Conservation (phyloP, 805 yeast species). For the Starmerella davenportii region DNA sequence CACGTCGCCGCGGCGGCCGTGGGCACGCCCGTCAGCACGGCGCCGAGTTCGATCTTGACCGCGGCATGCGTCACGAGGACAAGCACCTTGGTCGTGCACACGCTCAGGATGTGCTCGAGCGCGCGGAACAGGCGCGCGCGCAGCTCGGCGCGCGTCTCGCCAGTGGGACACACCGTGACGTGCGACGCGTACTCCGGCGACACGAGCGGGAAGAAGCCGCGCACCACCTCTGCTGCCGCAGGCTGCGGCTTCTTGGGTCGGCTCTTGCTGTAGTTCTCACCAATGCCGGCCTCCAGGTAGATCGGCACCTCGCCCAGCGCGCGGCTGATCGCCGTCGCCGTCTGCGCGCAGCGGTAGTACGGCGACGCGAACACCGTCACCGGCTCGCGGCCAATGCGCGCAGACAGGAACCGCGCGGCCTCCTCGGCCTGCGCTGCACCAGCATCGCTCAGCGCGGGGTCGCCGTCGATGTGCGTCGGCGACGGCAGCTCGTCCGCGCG, state of each 20-base stretch:
- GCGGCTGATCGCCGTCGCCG: conserved; percentile 52
- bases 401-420: conserved; percentile 34
- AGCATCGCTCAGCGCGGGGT: conserved; percentile 71
- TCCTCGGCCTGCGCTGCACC: conserved; percentile 80
- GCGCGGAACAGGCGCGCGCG: conserved; percentile 41
- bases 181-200: conserved; percentile 35
- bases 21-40: conserved; percentile 35
- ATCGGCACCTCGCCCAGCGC: conserved; percentile 36
- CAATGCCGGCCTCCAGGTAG: conserved; percentile 61
- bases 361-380: conserved; percentile 51
- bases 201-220: conserved; percentile 24
- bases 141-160: conserved; percentile 62
- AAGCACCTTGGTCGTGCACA: conserved; percentile 35
- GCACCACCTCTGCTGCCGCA: conserved; percentile 10
- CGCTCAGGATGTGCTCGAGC: conserved; percentile 37
- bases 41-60: conserved; percentile 71
- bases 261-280: conserved; percentile 77
- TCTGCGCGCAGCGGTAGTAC: conserved; percentile 76
- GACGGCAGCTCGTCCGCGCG: conserved; percentile 51
- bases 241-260: conserved; percentile 44
- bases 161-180: conserved; percentile 41
- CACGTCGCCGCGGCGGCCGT: conserved; percentile 67
- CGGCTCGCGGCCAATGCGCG: conserved; percentile 37
- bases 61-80: conserved; percentile 88
- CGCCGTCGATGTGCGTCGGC: conserved; percentile 82